Conservation (phyloP, 2,329 filamentous ascomycete species). For the Aureobasidium sp. region DNA sequence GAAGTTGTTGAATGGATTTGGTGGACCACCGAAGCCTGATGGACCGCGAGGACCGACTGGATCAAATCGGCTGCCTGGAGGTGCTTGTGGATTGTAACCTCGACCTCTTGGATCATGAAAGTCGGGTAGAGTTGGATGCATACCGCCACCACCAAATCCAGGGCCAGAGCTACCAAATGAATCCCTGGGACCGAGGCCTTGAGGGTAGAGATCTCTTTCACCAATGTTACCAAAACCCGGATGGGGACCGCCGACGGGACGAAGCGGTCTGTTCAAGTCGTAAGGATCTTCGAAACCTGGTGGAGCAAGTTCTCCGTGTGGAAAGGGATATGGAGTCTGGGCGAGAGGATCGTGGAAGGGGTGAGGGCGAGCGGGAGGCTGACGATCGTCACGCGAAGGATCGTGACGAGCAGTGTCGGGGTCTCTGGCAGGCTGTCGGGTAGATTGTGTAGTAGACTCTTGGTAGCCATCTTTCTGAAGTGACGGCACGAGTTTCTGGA, state of each 20-base stretch:
- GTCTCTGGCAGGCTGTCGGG: conserved; percentile 15
- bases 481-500: conserved; percentile 74
- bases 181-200: conserved; percentile 76
- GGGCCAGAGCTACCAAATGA: conserved; percentile 44
- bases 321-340: conserved; percentile 53
- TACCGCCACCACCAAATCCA: conserved; percentile 59
- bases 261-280: conserved; percentile 63
- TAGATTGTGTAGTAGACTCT: conserved; percentile 20
- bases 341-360: conserved; percentile 54
- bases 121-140: conserved; percentile 95
- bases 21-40: conserved; percentile 40
- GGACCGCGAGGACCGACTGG: conserved; percentile 65
- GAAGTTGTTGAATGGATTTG: conserved; percentile 53
- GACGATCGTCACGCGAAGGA: conserved; percentile 43
- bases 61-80: conserved; percentile 87
- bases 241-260: conserved; percentile 36
- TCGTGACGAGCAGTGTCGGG: conserved; percentile 32
- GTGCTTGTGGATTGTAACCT: conserved; percentile 60
- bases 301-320: conserved; percentile 67
- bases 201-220: conserved; percentile 79
- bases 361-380: conserved; percentile 58
- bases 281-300: conserved; percentile 92
- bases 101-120: conserved; percentile 55
- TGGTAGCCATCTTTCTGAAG: conserved; percentile 73
- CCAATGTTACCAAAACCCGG: conserved; percentile 52